Percentiles rank a stretch among this genome's conserved stretches.
These are phyloP conservation scores for Powellomyces hirtus DNA, from an alignment of 192 early-diverging fungal genomes.

Conservation along the genomic window DNA sequence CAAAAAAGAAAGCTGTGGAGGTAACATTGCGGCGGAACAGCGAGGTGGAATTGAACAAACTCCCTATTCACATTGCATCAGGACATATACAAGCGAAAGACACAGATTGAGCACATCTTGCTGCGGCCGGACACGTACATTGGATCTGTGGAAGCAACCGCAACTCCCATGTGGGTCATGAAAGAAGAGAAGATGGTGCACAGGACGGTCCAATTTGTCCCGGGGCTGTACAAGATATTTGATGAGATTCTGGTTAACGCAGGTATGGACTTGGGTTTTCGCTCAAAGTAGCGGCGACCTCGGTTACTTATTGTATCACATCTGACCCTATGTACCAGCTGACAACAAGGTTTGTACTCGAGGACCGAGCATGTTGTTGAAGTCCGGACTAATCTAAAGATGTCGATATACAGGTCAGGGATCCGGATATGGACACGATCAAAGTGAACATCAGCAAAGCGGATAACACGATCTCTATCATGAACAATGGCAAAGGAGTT, in stretches of 20 bases:
- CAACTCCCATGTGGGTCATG: slow-evolving; percentile 82
- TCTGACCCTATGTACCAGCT: slow-evolving; percentile 31
- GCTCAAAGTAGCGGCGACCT: not conserved
- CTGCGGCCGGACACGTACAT: slow-evolving; percentile 97
- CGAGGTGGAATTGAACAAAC: not conserved
- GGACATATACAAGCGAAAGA: slow-evolving; percentile 92
- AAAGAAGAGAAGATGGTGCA: slow-evolving; percentile 56
- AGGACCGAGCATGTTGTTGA: too few species aligned
- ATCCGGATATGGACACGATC: slow-evolving; percentile 80
- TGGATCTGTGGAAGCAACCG: slow-evolving; percentile 79
- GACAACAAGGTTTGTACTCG: slow-evolving; percentile 77
- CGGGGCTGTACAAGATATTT: slow-evolving; percentile 95
- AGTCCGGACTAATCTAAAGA: too few species aligned
- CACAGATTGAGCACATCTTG: slow-evolving; percentile 92
- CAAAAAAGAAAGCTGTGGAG: not conserved
- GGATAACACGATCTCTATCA: slow-evolving; percentile 75
- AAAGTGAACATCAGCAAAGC: slow-evolving; percentile 82
- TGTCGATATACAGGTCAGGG: slow-evolving; percentile 63
- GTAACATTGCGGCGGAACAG: not conserved
- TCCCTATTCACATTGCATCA: not conserved
- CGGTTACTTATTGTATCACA: too few species aligned
- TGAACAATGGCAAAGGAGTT: slow-evolving; percentile 92
- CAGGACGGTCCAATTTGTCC: slow-evolving; percentile 69
- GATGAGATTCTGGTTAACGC: slow-evolving; percentile 98
- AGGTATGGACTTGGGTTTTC: slow-evolving; percentile 7